Evolutionary conservation across 805 yeast genomes (phyloP), one percentile per base, ranked within the genome.

Genomic region (Hanseniaspora clermontiae): DNA sequence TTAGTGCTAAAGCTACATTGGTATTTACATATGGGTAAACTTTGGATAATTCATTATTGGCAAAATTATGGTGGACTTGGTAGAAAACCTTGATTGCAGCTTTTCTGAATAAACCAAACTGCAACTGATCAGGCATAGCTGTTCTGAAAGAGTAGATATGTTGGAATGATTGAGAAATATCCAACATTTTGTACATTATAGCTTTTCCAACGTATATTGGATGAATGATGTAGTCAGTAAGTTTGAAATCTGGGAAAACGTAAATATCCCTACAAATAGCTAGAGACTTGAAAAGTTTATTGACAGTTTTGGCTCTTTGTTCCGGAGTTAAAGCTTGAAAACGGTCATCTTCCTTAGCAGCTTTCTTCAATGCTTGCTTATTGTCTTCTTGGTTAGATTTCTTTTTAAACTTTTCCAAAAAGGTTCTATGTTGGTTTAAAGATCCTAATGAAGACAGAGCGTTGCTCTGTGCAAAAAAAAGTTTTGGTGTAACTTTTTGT

Each of bases 31-130:
- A 64, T 43, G 73, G 71, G 57, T 72, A 73, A 12, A 80, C 71
- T 14, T 74, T 62, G 37, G 68, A 71, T 48, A 87, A 64, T 60
- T 82, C 74, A 36, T 73, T 74, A 19, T 73, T 66, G 2, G 95
- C 91, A 73, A 90, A 90, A 2, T 88, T 82, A 64, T 82, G 81
- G 70, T 90, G 88, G n/a, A 87, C 83, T 57, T 79, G 78, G 32
- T 84, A 84, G 67, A 81, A 89, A 51, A 74, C 74, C 62, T 87
- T 87, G 62, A 90, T 81, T 8, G 95, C 95, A 34, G 76, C 77
- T 68, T 88, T 91, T 68, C 86, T 87, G 96, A 96, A 90, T 59
- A 81, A 77, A 20, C 80, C 66, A 61, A 83, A 84, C 45, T 80
- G 72, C 36, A 90, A 87, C 68, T 81, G 84, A 57, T 77, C 65